These are phyloP conservation scores for Diaporthe velutina DNA, from an alignment of 2,329 filamentous ascomycete species.

Conservation along the genomic window DNA sequence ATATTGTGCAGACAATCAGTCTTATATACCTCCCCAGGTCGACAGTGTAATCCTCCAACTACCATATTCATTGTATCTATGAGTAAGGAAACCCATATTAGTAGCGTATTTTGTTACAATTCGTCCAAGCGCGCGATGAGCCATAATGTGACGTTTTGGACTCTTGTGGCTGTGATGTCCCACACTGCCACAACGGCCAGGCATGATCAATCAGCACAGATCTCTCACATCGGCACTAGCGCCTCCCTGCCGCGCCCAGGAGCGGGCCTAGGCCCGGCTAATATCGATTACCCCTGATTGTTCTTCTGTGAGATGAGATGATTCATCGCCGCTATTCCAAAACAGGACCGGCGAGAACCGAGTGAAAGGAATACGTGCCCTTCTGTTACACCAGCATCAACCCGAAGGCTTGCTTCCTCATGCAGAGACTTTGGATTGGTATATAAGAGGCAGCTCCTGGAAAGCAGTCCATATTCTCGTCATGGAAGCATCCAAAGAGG, in stretches of 20 bases:
- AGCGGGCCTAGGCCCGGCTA: too few species aligned
- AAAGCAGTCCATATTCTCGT: not conserved
- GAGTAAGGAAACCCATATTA: not conserved
- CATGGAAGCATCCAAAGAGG: too few species aligned
- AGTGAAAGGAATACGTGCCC: not conserved
- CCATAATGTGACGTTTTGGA: conserved; percentile 8
- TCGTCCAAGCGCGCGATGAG: not conserved
- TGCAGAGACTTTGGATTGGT: too few species aligned
- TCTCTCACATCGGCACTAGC: not conserved
- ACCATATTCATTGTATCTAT: not conserved
- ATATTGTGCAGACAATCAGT: not conserved
- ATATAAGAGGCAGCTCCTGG: not conserved
- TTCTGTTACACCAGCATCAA: not conserved
- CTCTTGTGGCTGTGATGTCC: not conserved
- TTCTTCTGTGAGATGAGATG: not conserved
- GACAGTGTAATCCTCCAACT: not conserved
- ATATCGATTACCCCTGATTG: not conserved
- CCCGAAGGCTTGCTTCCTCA: too few species aligned
- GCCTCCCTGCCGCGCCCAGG: not conserved
- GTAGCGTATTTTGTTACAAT: too few species aligned
- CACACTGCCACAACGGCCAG: not conserved
- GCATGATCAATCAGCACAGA: not conserved
- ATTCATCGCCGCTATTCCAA: conserved; percentile 21
- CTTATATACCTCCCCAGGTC: not conserved
- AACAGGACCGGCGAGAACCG: not conserved